These are phyloP conservation scores for Pichia sp. DNA, from an alignment of 1,139 yeast genomes.

Conservation along the genomic window DNA sequence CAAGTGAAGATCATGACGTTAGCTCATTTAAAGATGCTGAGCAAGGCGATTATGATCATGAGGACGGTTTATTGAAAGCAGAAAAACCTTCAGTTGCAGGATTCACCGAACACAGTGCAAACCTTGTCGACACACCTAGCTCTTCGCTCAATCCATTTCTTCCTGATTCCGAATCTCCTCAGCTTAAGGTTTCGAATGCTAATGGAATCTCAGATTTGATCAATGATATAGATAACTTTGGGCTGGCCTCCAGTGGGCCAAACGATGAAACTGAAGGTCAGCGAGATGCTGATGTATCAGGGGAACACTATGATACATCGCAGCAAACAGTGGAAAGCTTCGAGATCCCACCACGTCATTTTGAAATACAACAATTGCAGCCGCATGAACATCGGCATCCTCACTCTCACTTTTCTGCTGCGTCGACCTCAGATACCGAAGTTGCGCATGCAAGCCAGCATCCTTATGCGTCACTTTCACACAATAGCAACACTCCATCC, in stretches of 20 bases:
- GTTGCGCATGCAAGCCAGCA: neutral
- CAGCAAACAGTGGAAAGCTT: neutral
- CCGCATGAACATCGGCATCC: too few species aligned
- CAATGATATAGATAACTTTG: conserved; percentile 10
- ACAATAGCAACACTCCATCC: conserved; percentile 3
- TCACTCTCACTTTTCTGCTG: neutral
- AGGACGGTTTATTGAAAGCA: conserved; percentile 14
- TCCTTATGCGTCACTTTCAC: conserved; percentile 7
- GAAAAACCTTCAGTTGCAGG: conserved; percentile 4
- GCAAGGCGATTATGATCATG: conserved; percentile 18
- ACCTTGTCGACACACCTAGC: conserved; percentile 20
- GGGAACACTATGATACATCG: neutral
- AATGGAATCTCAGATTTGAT: conserved; percentile 8
- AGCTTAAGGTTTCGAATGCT: neutral
- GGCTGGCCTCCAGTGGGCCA: neutral
- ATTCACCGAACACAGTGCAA: conserved; percentile 23
- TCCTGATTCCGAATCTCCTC: conserved; percentile 1
- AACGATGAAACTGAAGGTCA: neutral
- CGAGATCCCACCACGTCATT: conserved; percentile 14
- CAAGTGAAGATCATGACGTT: neutral
- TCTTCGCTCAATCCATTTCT: neutral
- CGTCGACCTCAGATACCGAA: neutral
- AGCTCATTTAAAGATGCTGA: neutral
- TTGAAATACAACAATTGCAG: conserved; percentile 4
- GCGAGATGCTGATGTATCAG: neutral